These are phyloP conservation scores for Blepharisma japonicum DNA, from an alignment of 73 alveolate species.

Conservation along the genomic window DNA sequence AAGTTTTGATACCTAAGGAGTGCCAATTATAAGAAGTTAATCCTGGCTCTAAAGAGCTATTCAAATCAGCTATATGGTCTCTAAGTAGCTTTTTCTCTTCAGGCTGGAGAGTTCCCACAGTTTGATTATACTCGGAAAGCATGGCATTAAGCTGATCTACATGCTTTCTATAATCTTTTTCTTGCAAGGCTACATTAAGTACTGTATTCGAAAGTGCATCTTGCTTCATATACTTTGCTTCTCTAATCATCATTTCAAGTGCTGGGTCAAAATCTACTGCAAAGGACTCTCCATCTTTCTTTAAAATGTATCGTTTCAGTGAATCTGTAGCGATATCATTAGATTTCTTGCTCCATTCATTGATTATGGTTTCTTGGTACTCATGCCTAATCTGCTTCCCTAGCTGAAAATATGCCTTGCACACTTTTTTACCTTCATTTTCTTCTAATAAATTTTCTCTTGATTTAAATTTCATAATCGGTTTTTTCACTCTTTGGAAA, in stretches of 20 bases:
- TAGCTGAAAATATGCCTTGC: conserved; percentile 80
- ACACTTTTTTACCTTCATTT: conserved; percentile 62
- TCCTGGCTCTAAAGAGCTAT: conserved; percentile 75
- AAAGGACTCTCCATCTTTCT: conserved; percentile 67
- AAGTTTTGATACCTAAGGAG: conserved; percentile 95
- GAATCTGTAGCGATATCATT: conserved; percentile 85
- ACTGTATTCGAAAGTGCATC: conserved; percentile 89
- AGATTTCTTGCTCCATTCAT: conserved; percentile 84
- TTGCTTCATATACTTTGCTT: conserved; percentile 86
- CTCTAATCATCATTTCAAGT: conserved; percentile 86
- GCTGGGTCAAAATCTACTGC: conserved; percentile 84
- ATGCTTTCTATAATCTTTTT: conserved; percentile 77
- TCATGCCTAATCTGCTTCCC: conserved; percentile 83
- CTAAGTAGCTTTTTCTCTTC: conserved; percentile 88
- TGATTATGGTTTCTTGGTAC: conserved; percentile 81
- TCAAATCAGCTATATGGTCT: conserved; percentile 49
- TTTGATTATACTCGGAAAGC: conserved; percentile 87
- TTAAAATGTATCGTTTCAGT: conserved; percentile 74
- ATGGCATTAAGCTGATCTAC: conserved; percentile 86
- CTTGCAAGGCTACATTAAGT: conserved; percentile 95
- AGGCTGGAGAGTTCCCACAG: conserved; percentile 83
- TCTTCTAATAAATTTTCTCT: conserved; percentile 64
- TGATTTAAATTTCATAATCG: conserved; percentile 87
- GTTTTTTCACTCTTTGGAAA: conserved; percentile 89
- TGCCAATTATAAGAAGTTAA: conserved; percentile 94